These are phyloP conservation scores for Kernera saxatilis DNA, from an alignment of 345 rosid species.

Conservation along the genomic window DNA sequence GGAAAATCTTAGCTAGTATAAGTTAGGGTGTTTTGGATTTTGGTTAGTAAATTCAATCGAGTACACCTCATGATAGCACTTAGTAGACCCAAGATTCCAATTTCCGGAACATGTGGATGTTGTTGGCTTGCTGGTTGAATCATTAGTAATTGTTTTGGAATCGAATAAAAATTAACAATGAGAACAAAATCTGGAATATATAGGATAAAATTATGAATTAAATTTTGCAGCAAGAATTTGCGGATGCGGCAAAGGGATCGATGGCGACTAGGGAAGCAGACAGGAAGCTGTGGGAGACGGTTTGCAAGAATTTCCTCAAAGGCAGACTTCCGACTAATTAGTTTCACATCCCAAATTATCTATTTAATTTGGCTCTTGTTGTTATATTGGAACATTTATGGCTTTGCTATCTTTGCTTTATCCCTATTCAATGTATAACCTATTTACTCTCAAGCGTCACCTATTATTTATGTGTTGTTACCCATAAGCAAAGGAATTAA, in stretches of 20 bases:
- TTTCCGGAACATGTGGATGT: background rate
- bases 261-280: constrained; percentile 28
- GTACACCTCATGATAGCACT: background rate
- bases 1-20: background rate
- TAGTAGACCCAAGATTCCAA: background rate
- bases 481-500: background rate
- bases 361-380: background rate
- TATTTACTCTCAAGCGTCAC: background rate
- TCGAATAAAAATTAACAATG: background rate
- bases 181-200: background rate
- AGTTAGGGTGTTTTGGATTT: background rate
- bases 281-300: constrained; percentile 22
- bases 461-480: background rate
- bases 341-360: background rate
- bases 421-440: background rate
- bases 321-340: constrained; percentile 26
- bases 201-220: background rate
- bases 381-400: background rate
- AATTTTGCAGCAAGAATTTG: constrained; percentile 26
- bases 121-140: background rate
- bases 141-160: background rate
- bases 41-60: no score
- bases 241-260: constrained; percentile 31
- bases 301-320: constrained; percentile 35
- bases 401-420: background rate